These are phyloP conservation scores for Penstemon davidsonii DNA, from an alignment of 257 asterid species.

Conservation along the genomic window DNA sequence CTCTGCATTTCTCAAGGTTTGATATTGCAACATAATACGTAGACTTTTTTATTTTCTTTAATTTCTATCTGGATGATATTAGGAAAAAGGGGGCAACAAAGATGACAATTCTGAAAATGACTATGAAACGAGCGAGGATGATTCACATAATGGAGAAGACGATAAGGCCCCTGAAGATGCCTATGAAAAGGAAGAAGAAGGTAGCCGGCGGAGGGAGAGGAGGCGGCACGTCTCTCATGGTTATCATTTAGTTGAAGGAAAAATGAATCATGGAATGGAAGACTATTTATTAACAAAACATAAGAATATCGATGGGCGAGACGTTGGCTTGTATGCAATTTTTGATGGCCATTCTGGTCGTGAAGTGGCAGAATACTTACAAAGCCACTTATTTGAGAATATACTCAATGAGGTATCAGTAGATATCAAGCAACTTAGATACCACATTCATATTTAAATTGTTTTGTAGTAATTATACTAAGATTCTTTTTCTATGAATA, in stretches of 20 bases:
- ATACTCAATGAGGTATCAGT: slow-evolving; percentile 42
- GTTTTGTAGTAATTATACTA: no score
- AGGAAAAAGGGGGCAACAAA: slow-evolving; percentile 15
- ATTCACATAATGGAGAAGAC: slow-evolving; percentile 2
- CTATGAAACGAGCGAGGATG: neutral
- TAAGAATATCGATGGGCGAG: slow-evolving; percentile 30
- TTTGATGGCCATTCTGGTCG: slow-evolving; percentile 57
- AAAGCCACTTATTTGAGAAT: slow-evolving; percentile 40
- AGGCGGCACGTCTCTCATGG: slow-evolving; percentile 35
- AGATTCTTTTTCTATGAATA: slow-evolving; percentile 15
- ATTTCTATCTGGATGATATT: neutral
- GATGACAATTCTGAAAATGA: neutral
- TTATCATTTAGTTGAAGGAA: slow-evolving; percentile 46
- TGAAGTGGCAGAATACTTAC: slow-evolving; percentile 48
- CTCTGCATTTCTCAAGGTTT: slow-evolving; percentile 30
- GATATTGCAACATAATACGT: neutral
- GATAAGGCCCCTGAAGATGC: neutral
- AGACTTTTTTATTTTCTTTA: neutral
- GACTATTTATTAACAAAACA: slow-evolving; percentile 42
- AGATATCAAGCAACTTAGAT: neutral
- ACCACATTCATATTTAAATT: no score
- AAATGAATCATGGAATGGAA: slow-evolving; percentile 56
- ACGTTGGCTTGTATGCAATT: slow-evolving; percentile 49
- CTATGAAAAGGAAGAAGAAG: neutral
- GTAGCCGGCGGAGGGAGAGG: neutral